Conservation (phyloP, 2,329 filamentous ascomycete genomes). For the Aspergillus flavus region DNA sequence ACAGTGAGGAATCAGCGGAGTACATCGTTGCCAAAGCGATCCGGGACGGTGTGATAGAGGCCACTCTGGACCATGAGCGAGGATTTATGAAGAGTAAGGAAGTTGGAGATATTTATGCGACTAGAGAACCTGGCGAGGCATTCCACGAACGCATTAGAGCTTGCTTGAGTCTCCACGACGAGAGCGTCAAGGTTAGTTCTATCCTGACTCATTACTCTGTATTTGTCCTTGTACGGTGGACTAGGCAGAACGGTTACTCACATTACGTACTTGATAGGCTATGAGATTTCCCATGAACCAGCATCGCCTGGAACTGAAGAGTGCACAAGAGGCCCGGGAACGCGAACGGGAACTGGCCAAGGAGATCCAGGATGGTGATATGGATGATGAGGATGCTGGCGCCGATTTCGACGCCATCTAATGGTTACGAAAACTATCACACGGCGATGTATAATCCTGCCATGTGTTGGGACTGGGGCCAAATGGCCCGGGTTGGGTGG, state of each 20-base stretch:
- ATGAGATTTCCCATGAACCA: slow-evolving; percentile 99
- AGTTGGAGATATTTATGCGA: slow-evolving; percentile 92
- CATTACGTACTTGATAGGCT: slow-evolving; percentile 57
- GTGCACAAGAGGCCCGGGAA: slow-evolving; percentile 96
- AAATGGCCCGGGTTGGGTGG: slow-evolving; percentile 8
- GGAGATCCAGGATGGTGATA: slow-evolving; percentile 96
- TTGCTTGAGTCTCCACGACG: slow-evolving; percentile 88
- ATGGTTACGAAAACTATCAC: slow-evolving; percentile 31
- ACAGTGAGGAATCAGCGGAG: slow-evolving; percentile 95
- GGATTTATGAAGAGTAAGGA: slow-evolving; percentile 99
- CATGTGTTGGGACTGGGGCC: slow-evolving; percentile 12
- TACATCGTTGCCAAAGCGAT: slow-evolving; percentile 99
- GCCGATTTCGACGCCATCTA: slow-evolving; percentile 97
- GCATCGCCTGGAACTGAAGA: slow-evolving; percentile 94
- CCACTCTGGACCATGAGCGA: slow-evolving; percentile 86
- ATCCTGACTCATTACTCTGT: neutral
- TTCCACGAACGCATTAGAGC: slow-evolving; percentile 97
- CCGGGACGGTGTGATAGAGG: slow-evolving; percentile 94
- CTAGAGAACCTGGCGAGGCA: slow-evolving; percentile 90
- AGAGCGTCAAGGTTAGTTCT: slow-evolving; percentile 85
- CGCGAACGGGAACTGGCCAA: slow-evolving; percentile 95
- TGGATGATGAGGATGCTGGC: slow-evolving; percentile 94
- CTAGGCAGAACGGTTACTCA: slow-evolving; percentile 27
- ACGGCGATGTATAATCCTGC: slow-evolving; percentile 20
- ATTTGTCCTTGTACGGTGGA: neutral